Evolutionary conservation across 2,329 filamentous ascomycete species (phyloP).

Genomic region (Akanthomyces dipterigenus): DNA sequence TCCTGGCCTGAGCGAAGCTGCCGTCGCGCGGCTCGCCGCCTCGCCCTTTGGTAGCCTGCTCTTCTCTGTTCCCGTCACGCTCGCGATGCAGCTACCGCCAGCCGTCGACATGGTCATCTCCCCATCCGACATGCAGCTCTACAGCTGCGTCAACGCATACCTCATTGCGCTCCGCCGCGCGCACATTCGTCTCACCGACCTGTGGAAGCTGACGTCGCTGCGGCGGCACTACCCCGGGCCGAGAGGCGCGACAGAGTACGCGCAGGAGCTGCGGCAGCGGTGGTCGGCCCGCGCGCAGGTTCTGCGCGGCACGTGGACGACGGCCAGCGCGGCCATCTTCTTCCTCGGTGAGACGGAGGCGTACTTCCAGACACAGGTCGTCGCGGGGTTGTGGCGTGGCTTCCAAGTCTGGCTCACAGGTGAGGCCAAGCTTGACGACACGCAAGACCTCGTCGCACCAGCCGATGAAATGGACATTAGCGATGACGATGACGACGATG

Average conservation of each 20-base stretch:
- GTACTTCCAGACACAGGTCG: constrained; percentile 86
- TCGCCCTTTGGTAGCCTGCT: constrained; percentile 73
- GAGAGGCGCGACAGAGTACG: constrained; percentile 47
- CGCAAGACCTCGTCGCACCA: not conserved
- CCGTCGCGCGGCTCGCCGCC: constrained; percentile 31
- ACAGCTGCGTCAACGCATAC: constrained; percentile 82
- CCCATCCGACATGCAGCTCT: constrained; percentile 66
- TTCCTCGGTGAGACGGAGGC: constrained; percentile 81
- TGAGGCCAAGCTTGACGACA: constrained; percentile 13
- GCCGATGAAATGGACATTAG: not conserved
- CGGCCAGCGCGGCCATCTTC: constrained; percentile 78
- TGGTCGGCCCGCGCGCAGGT: constrained; percentile 55
- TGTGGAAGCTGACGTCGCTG: constrained; percentile 81
- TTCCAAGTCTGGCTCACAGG: constrained; percentile 69
- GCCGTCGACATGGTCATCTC: constrained; percentile 86
- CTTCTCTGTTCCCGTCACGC: constrained; percentile 62
- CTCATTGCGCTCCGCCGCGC: constrained; percentile 78
- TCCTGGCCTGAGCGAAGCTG: constrained; percentile 26
- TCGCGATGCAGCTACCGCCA: constrained; percentile 67
- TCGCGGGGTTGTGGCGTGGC: constrained; percentile 71
- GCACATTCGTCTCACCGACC: constrained; percentile 72
- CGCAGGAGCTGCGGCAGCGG: constrained; percentile 56
- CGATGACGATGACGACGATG: not conserved
- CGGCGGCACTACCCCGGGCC: constrained; percentile 72
- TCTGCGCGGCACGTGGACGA: constrained; percentile 85